Evolutionary conservation across 441 rosid genomes (phyloP), one percentile per base, ranked within the genome.

Genomic region (Hura crepitans): DNA sequence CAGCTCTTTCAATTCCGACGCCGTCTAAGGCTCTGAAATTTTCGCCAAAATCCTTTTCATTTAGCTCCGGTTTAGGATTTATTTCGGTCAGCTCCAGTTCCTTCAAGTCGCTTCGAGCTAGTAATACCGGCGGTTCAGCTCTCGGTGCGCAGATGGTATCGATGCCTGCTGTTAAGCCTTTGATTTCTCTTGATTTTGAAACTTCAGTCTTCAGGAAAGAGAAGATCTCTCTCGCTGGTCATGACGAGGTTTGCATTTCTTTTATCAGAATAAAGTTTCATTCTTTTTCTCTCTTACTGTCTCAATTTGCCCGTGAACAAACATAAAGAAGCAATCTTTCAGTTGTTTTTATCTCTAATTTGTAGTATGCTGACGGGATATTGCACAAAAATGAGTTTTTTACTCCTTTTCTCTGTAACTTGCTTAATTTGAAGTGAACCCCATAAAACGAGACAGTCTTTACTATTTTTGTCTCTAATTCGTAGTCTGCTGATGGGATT

Each of bases 171-270:
- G 57, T 42, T 22, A 63, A 20, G 51, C 73, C 73, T 9, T 27
- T 43, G 45, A 66, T 77, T n/a, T 78, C 84, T 33, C 79, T 87
- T 13, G 93, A 89, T 61, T 86, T 89, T 72, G 82, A 89, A 69
- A 81, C 89, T 27, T 73, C 83, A 33, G 89, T 88, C 18, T 90
- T 90, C 79, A 85, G 79, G 35, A 88, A 90, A 79, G 97, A 90
- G 81, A 87, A 87, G 81, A 59, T 90, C 53, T 80, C 82, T 33
- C 85, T 90, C 54, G 86, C 91, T 68, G 94, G 92, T 47, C 85
- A 87, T 79, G 87, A 82, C 0, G 88, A 90, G 90, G 96, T 85
- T 30, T 60, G 33, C 17, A 3, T 33, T 58, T 25, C 7, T 4
- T 3, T 5, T 53, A 53, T 63, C 10, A 30, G 2, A 6, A 18